Evolutionary conservation across 441 rosid genomes (phyloP).

Genomic region (Populus trichocarpa): DNA sequence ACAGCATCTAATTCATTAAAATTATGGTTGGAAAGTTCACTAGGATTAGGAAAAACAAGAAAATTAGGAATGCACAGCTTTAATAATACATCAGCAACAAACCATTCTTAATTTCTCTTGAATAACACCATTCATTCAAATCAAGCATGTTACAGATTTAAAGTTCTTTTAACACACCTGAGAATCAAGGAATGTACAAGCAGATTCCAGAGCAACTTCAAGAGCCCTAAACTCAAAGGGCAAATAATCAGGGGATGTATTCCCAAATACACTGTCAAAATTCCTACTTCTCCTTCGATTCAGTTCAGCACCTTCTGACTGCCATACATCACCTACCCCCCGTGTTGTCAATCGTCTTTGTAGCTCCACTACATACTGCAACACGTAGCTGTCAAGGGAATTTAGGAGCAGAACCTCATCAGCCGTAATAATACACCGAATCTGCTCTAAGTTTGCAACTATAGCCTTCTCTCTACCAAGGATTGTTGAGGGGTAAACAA

Average conservation of each 20-base stretch:
- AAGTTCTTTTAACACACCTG: constrained; percentile 56
- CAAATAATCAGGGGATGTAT: constrained; percentile 83
- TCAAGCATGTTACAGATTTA: not conserved
- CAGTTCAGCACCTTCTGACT: constrained; percentile 52
- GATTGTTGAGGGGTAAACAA: constrained; percentile 94
- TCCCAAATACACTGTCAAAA: constrained; percentile 63
- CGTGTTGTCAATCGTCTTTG: constrained; percentile 67
- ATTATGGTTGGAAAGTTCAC: constrained; percentile 4
- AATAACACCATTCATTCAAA: not conserved
- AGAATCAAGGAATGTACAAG: constrained; percentile 94
- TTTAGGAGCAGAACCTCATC: constrained; percentile 92
- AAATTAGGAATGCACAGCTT: not conserved
- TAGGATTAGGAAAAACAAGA: not conserved
- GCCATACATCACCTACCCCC: constrained; percentile 74
- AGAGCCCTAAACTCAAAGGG: constrained; percentile 98
- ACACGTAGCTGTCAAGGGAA: constrained; percentile 92
- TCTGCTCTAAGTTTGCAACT: constrained; percentile 94
- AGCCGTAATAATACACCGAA: constrained; percentile 91
- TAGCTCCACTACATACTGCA: constrained; percentile 93
- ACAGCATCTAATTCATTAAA: not conserved
- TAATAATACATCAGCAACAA: not conserved
- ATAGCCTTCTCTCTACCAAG: constrained; percentile 98
- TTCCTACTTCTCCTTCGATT: constrained; percentile 59
- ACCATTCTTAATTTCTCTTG: not conserved
- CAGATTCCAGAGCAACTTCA: constrained; percentile 93